Conservation (phyloP, 2,329 filamentous ascomycete species). For the Metarhizium robertsii region DNA sequence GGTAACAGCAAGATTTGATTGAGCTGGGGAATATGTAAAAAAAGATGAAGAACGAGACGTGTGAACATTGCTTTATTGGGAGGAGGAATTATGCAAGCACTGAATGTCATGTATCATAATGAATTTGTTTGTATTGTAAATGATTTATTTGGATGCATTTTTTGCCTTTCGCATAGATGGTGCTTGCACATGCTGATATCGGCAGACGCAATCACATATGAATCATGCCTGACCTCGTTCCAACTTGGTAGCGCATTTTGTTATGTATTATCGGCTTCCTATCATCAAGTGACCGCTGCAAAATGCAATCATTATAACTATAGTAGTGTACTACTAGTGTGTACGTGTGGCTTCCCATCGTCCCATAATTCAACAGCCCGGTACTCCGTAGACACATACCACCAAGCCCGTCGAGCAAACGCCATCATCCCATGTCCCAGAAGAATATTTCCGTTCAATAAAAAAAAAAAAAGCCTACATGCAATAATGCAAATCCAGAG, state of each 20-base stretch:
- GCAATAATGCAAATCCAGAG: neutral
- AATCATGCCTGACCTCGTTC: too few relatives aligned
- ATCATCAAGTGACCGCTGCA: neutral
- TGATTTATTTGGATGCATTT: neutral
- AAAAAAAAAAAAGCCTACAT: too few relatives aligned
- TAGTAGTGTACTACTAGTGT: neutral
- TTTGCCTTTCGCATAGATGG: neutral
- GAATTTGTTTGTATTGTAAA: slow-evolving; percentile 2
- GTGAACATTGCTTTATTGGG: neutral
- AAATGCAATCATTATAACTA: neutral
- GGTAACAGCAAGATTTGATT: slow-evolving; percentile 22
- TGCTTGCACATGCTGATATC: neutral
- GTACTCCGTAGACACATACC: neutral
- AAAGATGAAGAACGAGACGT: neutral
- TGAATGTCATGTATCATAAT: slow-evolving; percentile 6
- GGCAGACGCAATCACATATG: too few relatives aligned
- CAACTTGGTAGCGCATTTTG: too few relatives aligned
- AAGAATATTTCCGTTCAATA: neutral
- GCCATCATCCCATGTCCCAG: neutral
- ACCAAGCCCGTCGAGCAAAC: neutral
- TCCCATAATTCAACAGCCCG: neutral
- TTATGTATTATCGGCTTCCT: neutral
- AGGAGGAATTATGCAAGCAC: neutral
- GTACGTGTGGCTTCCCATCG: neutral
- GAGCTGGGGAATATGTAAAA: neutral